Evolutionary conservation across 1,284 basidiomycete genomes (phyloP), one percentile per base, ranked within the genome.

Genomic region (Boletus albobrunnescens): DNA sequence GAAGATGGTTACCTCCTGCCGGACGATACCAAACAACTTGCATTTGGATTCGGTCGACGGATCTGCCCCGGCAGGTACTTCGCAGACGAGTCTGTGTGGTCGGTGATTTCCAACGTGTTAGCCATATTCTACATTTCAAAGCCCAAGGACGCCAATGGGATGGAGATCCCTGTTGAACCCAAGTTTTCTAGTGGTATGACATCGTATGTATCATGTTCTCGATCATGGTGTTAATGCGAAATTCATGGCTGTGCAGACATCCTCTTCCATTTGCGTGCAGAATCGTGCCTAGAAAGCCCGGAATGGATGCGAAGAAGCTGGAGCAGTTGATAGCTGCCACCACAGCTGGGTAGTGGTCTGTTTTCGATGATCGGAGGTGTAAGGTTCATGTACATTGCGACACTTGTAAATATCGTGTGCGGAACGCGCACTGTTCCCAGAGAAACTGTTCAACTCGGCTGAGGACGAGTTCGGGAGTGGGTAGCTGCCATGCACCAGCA

Each of bases 21-120:
- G n/a, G n/a, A n/a, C n/a, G n/a, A n/a, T n/a, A n/a, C n/a, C n/a
- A n/a, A n/a, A n/a, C n/a, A n/a, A n/a, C n/a, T 57, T 31, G 32
- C 36, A 12, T 64, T 41, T 7, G 59, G 57, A 19, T 61, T 61
- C 13, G 57, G 58, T 11, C 44, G 57, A n/a, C 59, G 59, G 14
- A 59, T 55, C 6, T 59, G 57, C 14, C 42, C 41, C 6, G 59
- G 59, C 7, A 45, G 49, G 17, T 12, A 60, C 28, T 58, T 60
- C 35, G 49, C 58, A 4, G 47, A 58, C 9, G 14, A 20, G 3
- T 49, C 58, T 6, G 5, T 59, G 19, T 60, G 58, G 58, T 50
- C 51, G 10, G 46, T 42, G 17, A 37, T 63, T 7, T 49, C 30
- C 41, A 56, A 49, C 1, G 37, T 58, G 14, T 30, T 61, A 41